phyloP scores from a whole-genome alignment of 2,329 filamentous ascomycete genomes.

The Aspergillus intermedius region DNA sequence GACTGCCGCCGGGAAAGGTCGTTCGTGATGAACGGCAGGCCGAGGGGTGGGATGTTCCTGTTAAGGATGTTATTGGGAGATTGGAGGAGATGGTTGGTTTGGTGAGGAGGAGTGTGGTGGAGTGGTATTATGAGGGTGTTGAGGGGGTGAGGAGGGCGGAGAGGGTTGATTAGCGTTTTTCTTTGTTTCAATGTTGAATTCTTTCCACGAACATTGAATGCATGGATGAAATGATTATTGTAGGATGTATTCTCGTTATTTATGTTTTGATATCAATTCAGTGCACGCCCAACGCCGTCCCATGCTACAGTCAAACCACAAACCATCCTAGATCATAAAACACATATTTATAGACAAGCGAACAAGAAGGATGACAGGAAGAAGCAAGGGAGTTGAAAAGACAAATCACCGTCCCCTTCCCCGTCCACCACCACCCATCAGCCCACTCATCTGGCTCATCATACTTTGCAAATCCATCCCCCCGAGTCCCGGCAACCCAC shows the following conservation, averaged over 20 bases:
- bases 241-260: neutral
- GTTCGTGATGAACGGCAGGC: conserved; percentile 22
- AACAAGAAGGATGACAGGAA: conserved; percentile 13
- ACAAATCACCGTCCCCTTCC: conserved; percentile 24
- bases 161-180: conserved; percentile 3
- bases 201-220: too few species aligned
- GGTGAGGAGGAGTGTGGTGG: conserved; percentile 5
- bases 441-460: conserved; percentile 69
- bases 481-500: conserved; percentile 56
- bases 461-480: conserved; percentile 63
- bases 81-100: conserved; percentile 11
- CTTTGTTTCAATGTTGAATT: neutral
- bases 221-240: neutral
- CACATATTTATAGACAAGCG: conserved; percentile 14
- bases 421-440: conserved; percentile 40
- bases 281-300: conserved; percentile 15
- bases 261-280: neutral
- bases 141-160: conserved; percentile 12
- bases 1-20: conserved; percentile 26
- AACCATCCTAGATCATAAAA: conserved; percentile 6
- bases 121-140: conserved; percentile 11
- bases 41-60: conserved; percentile 15
- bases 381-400: conserved; percentile 4
- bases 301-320: conserved; percentile 4
- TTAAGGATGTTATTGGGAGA: conserved; percentile 14